phyloP scores from a whole-genome alignment of 345 rosid genomes.

The Aquilaria sinensis region DNA sequence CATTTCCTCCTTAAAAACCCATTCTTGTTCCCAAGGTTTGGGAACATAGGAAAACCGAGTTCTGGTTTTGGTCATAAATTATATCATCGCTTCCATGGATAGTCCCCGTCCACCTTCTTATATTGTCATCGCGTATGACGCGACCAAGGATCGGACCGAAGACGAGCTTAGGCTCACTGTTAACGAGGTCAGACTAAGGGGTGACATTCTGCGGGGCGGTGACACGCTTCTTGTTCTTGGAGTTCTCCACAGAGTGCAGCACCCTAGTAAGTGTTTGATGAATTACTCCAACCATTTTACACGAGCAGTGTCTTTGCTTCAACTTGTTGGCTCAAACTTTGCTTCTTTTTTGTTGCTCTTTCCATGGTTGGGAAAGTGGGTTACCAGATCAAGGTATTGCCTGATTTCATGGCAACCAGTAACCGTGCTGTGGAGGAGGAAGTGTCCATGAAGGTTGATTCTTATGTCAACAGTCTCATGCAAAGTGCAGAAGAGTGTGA shows the following conservation, averaged over 20 bases:
- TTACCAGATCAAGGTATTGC: constrained; percentile 27
- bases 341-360: not conserved
- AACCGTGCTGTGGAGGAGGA: constrained; percentile 43
- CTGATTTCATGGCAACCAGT: constrained; percentile 31
- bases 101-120: constrained; percentile 24
- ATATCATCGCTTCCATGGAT: constrained; percentile 18
- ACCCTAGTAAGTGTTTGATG: constrained; percentile 41
- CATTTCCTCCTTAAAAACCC: not conserved
- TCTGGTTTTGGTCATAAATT: not conserved
- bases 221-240: constrained; percentile 47
- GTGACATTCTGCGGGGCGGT: constrained; percentile 46
- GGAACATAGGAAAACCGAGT: not conserved
- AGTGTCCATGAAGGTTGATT: constrained; percentile 33
- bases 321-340: not conserved
- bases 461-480: constrained; percentile 34
- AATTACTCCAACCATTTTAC: not conserved
- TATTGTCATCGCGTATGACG: constrained; percentile 49
- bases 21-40: too few species aligned
- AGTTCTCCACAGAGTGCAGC: constrained; percentile 40
- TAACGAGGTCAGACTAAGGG: constrained; percentile 20
- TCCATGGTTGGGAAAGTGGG: constrained; percentile 42
- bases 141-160: constrained; percentile 39
- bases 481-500: constrained; percentile 37
- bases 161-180: constrained; percentile 33
- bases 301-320: too few species aligned